Base-by-base conservation (phyloP, 78 protist genomes). In the Dictyostelium capitatum region DNA sequence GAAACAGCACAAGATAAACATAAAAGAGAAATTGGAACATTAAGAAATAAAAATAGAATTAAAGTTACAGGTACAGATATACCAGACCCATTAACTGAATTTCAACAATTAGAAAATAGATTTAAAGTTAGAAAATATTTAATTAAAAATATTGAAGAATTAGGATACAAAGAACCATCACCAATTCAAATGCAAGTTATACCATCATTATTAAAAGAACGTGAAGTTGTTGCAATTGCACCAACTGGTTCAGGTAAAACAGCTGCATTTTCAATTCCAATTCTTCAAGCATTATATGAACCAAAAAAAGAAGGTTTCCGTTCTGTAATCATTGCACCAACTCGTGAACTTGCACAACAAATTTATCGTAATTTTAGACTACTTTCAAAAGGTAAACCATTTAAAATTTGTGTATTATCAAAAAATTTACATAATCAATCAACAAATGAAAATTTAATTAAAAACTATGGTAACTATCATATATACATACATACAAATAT, bases 231-330 rank as follows among this genome's bases (percentile, higher is more conserved):
- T 23, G 99, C 94, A 20, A 57, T 79, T 51, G 99, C 99, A 25
- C 99, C 98, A 54, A 98, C 99, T 4, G 99, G 99, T 57, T 95
- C 98, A 10, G 99, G 99, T 53, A 98, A 98, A 92, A 98, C 99
- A 46, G 92, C 92, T 9, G 97, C 99, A 17, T 98, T 91, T 47
- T 48, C 89, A 20, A 78, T 32, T 12, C 99, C 99, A 28, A 25
- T 97, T 20, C 83, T 98, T 23, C 69, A 32, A 25, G 7, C 57
- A 23, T 51, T 97, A 25, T 12, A 48, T 25, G 67, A 20, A 28
- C 95, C 92, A 54, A 7, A 2, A 30, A 46, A 53, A 46, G 81
- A 12, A 5, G 98, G 97, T 17, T 46, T 94, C 79, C 73, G 98
- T 25, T 97, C 97, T 17, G 82, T 98, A 25, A 43, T 97, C n/a